A percentile compares a stretch with the other conserved stretches of the same genome.
Conservation (phyloP, 345 rosid species). For the Camelina laxa region DNA sequence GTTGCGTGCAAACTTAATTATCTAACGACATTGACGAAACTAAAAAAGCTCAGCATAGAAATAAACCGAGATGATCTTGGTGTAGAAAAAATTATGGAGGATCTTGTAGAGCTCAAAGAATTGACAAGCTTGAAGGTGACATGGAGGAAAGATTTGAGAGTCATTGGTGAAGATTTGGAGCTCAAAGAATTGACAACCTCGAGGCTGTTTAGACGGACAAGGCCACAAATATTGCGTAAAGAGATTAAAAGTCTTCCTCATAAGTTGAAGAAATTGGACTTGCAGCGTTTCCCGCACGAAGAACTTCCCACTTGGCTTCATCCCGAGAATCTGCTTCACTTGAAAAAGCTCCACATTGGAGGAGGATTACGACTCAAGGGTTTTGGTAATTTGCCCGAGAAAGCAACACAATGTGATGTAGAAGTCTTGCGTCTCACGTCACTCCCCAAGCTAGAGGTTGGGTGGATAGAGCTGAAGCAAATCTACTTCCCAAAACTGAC, state of each 20-base stretch:
- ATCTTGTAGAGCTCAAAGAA: not conserved
- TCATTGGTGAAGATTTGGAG: not conserved
- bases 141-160: conserved; percentile 38
- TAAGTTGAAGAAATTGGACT: conserved; percentile 33
- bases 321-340: conserved; percentile 11
- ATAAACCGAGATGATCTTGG: conserved; percentile 9
- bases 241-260: no score
- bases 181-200: no score
- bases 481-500: conserved; percentile 16
- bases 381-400: not conserved
- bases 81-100: not conserved
- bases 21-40: conserved; percentile 4
- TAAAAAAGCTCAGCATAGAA: conserved; percentile 49
- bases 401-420: conserved; percentile 5
- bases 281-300: conserved; percentile 38
- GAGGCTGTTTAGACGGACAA: no score
- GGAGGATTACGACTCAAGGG: conserved; percentile 39
- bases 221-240: no score
- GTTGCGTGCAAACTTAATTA: no score
- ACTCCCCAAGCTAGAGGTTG: conserved; percentile 17
- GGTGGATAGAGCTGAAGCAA: conserved; percentile 28
- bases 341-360: conserved; percentile 39
- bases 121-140: conserved; percentile 40
- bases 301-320: conserved; percentile 41
- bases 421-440: conserved; percentile 35